Conservation (phyloP, 129 eudicot genomes). For the Ambrosia artemisiifolia region DNA sequence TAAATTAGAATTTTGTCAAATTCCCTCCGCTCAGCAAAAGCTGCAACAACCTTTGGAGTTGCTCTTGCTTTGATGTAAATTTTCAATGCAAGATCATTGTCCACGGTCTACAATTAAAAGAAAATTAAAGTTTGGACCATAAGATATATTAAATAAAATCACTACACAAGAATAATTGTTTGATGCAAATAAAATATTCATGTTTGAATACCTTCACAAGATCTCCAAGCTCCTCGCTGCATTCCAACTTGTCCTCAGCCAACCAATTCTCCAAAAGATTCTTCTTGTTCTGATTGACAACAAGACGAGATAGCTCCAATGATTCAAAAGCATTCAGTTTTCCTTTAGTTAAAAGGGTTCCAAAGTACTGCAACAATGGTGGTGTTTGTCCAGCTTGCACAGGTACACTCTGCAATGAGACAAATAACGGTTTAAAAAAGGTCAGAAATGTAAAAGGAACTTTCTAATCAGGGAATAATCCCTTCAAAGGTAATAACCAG, state of each 20-base stretch:
- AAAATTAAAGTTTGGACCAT: background rate
- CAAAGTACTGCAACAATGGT: constrained; percentile 92
- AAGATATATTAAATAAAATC: background rate
- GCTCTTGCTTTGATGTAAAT: constrained; percentile 97
- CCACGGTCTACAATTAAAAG: constrained; percentile 68
- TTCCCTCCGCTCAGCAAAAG: constrained; percentile 98
- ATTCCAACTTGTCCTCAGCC: constrained; percentile 95
- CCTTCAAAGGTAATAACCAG: constrained; percentile 6
- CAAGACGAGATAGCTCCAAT: constrained; percentile 92
- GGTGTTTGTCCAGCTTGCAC: constrained; percentile 99
- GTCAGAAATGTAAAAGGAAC: background rate
- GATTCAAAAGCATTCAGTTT: constrained; percentile 96
- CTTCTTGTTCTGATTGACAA: constrained; percentile 95
- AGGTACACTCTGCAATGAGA: constrained; percentile 85
- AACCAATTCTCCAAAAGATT: constrained; percentile 93
- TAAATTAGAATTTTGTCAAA: constrained; percentile 92
- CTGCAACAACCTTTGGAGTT: constrained; percentile 98
- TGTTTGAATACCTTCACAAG: constrained; percentile 73
- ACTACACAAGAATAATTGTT: background rate
- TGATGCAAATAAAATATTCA: background rate
- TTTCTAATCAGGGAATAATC: background rate
- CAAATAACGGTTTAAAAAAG: background rate
- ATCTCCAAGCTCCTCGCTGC: constrained; percentile 99
- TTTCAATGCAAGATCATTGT: constrained; percentile 92
- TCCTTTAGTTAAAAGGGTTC: constrained; percentile 86